phyloP scores from a whole-genome alignment of 139 green algal genomes.

The Micromonas commoda region DNA sequence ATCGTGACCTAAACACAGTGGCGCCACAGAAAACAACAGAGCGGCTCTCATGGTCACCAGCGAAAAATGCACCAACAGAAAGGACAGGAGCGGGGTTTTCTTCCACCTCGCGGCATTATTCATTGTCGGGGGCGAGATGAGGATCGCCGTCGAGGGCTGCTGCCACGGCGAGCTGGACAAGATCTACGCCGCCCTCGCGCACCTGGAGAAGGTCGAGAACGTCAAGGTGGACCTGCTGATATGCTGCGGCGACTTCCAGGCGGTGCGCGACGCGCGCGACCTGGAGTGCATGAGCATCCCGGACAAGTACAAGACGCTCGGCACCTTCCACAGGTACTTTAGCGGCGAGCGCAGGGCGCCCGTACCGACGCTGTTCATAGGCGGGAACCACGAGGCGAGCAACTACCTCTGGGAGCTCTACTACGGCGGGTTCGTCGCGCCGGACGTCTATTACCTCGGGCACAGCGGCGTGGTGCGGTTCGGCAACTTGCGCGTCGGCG shows the following conservation, averaged over 20 bases:
- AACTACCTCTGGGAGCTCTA: conserved; percentile 92
- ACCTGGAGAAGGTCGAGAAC: conserved; percentile 13
- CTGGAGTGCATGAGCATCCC: conserved; percentile 87
- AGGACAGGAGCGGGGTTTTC: no score
- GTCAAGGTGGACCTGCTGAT: conserved; percentile 84
- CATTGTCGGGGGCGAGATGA: no score
- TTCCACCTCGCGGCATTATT: no score
- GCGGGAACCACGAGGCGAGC: conserved; percentile 94
- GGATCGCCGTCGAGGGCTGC: conserved; percentile 44
- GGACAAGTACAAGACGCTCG: conserved; percentile 84
- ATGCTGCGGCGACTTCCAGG: conserved; percentile 97
- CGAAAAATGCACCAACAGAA: no score
- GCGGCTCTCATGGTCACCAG: no score
- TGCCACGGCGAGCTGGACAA: conserved; percentile 48
- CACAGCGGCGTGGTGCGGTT: conserved; percentile 81
- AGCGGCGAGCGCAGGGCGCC: conserved; percentile 64
- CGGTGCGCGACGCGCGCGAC: conserved; percentile 90
- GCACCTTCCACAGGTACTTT: conserved; percentile 95
- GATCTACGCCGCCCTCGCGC: conserved; percentile 45
- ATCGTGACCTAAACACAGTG: no score
- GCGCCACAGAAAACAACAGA: no score
- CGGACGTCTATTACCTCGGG: conserved; percentile 94
- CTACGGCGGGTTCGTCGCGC: conserved; percentile 90
- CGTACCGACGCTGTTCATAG: conserved; percentile 91
- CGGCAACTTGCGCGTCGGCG: conserved; percentile 82